A percentile compares a stretch with the other conserved stretches of the same genome.
phyloP scores from a whole-genome alignment of 176 grass and related monocot species.

The Aegilops bicornis region DNA sequence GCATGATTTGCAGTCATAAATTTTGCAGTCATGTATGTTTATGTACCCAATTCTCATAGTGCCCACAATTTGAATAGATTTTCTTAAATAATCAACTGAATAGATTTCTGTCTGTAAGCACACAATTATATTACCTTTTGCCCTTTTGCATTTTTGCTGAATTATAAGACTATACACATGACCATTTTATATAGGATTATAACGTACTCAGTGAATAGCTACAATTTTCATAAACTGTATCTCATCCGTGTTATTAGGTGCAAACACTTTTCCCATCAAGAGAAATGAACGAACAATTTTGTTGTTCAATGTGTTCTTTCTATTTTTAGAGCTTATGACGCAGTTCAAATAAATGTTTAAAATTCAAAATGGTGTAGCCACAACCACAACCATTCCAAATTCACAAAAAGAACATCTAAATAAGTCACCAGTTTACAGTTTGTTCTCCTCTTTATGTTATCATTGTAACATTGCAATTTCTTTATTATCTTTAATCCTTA shows the following conservation, averaged over 20 bases:
- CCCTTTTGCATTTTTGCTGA: not conserved
- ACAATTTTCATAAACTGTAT: not conserved
- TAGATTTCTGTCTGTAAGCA: not conserved
- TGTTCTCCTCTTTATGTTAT: not conserved
- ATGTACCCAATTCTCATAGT: not conserved
- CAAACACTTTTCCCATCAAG: not conserved
- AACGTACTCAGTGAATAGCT: not conserved
- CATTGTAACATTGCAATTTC: conserved; percentile 1
- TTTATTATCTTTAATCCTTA: conserved; percentile 23
- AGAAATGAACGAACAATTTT: not conserved
- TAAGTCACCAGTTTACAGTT: not conserved
- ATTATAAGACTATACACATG: not conserved
- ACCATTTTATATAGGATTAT: not conserved
- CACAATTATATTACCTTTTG: not conserved
- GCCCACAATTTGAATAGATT: not conserved
- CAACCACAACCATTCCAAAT: not conserved
- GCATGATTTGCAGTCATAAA: not conserved
- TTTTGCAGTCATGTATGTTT: not conserved
- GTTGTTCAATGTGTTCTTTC: not conserved
- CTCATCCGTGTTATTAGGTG: not conserved
- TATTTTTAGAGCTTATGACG: not conserved
- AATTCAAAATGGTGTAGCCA: not conserved
- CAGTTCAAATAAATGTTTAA: not conserved
- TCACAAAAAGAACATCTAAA: not conserved
- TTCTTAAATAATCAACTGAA: not conserved